A percentile compares a stretch with the other conserved stretches of the same genome.
Conservation (phyloP, 2,329 filamentous ascomycete genomes). For the Botrytis fragariae region DNA sequence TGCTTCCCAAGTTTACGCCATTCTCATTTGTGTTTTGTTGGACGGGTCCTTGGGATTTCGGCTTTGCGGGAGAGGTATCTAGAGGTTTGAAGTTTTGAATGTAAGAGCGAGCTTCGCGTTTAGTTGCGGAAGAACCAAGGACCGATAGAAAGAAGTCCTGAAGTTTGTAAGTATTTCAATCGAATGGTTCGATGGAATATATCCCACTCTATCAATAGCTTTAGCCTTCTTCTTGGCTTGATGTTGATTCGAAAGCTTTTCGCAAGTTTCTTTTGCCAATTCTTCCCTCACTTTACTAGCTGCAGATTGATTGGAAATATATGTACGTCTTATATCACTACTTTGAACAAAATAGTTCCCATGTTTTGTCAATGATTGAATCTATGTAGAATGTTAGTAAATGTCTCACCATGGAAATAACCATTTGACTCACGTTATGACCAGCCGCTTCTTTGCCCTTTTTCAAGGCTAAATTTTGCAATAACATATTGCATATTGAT, state of each 20-base stretch:
- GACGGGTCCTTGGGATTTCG: constrained; percentile 2
- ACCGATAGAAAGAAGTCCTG: constrained; percentile 85
- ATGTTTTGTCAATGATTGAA: constrained; percentile 32
- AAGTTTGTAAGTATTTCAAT: constrained; percentile 19
- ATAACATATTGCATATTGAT: constrained; percentile 39
- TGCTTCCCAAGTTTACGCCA: constrained; percentile 59
- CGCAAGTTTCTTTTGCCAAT: constrained; percentile 34
- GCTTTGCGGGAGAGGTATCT: constrained; percentile 32
- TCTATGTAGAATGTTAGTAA: constrained; percentile 28
- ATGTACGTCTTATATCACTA: constrained; percentile 14
- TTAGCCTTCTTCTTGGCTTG: constrained; percentile 49
- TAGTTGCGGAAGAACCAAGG: constrained; percentile 84
- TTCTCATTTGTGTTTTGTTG: constrained; percentile 37
- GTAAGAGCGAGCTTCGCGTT: constrained; percentile 88
- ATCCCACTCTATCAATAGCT: constrained; percentile 47
- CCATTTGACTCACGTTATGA: constrained; percentile 36
- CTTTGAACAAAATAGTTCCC: constrained; percentile 17
- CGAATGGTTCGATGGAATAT: background rate
- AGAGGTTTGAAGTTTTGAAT: constrained; percentile 73
- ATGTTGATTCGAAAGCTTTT: constrained; percentile 33
- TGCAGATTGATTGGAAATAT: constrained; percentile 21
- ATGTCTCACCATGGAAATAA: constrained; percentile 20
- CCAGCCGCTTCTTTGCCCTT: constrained; percentile 37
- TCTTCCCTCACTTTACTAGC: constrained; percentile 33
- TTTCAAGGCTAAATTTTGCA: constrained; percentile 37